Conservation (phyloP, 495 filamentous ascomycete species). For the Halenospora varia region DNA sequence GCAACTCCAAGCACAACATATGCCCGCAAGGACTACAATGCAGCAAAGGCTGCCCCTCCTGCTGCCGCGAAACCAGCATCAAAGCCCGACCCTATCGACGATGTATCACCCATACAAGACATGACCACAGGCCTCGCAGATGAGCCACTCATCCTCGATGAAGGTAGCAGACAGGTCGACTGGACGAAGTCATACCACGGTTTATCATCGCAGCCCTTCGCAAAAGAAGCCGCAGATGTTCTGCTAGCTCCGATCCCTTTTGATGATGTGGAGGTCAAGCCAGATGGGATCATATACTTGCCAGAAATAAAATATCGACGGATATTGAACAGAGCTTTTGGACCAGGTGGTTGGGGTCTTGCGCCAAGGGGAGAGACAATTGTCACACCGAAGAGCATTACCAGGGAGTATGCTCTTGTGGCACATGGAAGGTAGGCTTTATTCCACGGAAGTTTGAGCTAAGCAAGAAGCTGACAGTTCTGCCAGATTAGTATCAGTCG, state of each 20-base stretch:
- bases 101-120: slow-evolving; percentile 25
- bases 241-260: slow-evolving; percentile 62
- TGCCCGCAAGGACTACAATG: slow-evolving; percentile 7
- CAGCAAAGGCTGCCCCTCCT: slow-evolving; percentile 7
- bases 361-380: slow-evolving; percentile 88
- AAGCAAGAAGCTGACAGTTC: neutral
- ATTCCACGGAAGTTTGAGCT: neutral
- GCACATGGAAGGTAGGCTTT: slow-evolving; percentile 76
- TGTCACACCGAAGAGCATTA: slow-evolving; percentile 82
- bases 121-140: slow-evolving; percentile 29
- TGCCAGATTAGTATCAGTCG: slow-evolving; percentile 78
- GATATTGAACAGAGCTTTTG: slow-evolving; percentile 88
- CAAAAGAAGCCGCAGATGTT: slow-evolving; percentile 67
- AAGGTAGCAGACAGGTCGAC: slow-evolving; percentile 51
- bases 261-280: slow-evolving; percentile 91
- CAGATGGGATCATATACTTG: slow-evolving; percentile 92
- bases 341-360: slow-evolving; percentile 92
- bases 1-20: slow-evolving; percentile 22
- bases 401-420: slow-evolving; percentile 91
- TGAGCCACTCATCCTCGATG: slow-evolving; percentile 26
- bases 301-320: slow-evolving; percentile 98
- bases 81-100: slow-evolving; percentile 9
- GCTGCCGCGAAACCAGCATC: neutral
- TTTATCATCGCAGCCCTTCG: slow-evolving; percentile 70
- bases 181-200: slow-evolving; percentile 95